Base-by-base conservation (phyloP, 179 eudicot species). In the Silene vulgaris region DNA sequence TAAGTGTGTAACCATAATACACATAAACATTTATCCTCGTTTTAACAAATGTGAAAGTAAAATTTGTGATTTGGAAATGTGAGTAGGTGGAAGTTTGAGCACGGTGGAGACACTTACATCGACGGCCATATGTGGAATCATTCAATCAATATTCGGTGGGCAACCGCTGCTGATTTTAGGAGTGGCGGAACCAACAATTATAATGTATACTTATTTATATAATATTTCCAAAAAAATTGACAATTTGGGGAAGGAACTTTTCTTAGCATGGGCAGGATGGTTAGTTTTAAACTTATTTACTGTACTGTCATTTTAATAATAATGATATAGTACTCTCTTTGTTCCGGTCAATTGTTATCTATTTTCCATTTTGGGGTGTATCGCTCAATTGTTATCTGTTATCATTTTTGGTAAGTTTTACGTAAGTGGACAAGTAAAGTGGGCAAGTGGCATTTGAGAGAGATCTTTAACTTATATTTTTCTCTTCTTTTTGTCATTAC, bases 201-300 rank as follows among this genome's bases (percentile, higher is more conserved):
- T 84, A 1, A 86, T 86, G 89, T 86, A 84, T 65, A 74, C 77
- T 80, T 86, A 78, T 76, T 64, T 84, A 72, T 86, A 86, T 77
- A 76, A 37, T 29, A 78, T 84, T 12, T 78, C 84, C 4, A 77
- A 80, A 72, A 74, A 77, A 48, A 76, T 65, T 50, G 73, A 74
- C 20, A 61, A 75, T 8, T 69, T 86, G 59, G 87, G 89, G 32
- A 61, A 77, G 37, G 81, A 80, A 23, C 81, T 82, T 19, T 86
- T 80, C 77, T 77, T 84, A 60, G 86, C 89, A 6, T 86, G 89
- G 89, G 73, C 89, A 28, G 89, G 77, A 74, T 86, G 89, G 89
- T 84, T 23, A 80, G 79, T 43, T 65, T 3, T 57, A 14, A 69
- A 60, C 69, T 74, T 21, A 5, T 76, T 3, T 32, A 32, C 4